Conservation (phyloP, 2,329 filamentous ascomycete genomes). For the Dothideomycetes sp. region DNA sequence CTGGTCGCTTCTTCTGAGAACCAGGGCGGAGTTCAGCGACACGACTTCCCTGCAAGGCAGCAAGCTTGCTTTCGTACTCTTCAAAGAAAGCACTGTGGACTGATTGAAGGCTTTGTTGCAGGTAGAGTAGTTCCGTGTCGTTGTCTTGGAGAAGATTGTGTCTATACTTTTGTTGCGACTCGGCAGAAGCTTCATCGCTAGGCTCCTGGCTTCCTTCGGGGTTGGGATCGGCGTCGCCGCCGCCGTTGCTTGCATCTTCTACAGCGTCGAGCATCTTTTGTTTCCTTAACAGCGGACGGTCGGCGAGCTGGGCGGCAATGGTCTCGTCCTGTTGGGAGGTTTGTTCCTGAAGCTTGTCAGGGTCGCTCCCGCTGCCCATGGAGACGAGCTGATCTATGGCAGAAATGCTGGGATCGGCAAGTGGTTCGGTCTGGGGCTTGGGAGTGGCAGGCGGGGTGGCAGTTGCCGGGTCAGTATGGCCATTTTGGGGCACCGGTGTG, state of each 20-base stretch:
- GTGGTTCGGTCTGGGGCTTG: slow-evolving; percentile 2
- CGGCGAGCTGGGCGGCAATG: slow-evolving; percentile 78
- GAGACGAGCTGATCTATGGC: slow-evolving; percentile 66
- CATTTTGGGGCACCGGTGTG: slow-evolving; percentile 1
- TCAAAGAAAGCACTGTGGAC: slow-evolving; percentile 76
- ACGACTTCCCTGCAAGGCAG: slow-evolving; percentile 31
- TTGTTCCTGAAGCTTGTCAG: slow-evolving; percentile 60
- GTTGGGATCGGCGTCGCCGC: slow-evolving; percentile 23
- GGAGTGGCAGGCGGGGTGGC: background rate
- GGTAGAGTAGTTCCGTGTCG: slow-evolving; percentile 66
- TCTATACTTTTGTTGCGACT: slow-evolving; percentile 33
- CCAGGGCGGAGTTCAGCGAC: slow-evolving; percentile 39
- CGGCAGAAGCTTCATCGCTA: slow-evolving; percentile 22
- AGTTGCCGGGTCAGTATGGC: background rate
- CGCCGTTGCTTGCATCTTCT: slow-evolving; percentile 44
- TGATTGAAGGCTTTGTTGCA: slow-evolving; percentile 63
- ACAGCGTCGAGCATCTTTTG: slow-evolving; percentile 82
- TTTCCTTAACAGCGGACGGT: slow-evolving; percentile 80
- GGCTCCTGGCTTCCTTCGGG: slow-evolving; percentile 28
- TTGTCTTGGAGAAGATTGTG: slow-evolving; percentile 81
- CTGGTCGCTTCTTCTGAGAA: slow-evolving; percentile 37
- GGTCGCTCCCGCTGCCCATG: slow-evolving; percentile 62
- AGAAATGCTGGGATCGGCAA: slow-evolving; percentile 35
- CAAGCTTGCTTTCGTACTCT: slow-evolving; percentile 55
- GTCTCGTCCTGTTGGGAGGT: slow-evolving; percentile 76